Evolutionary conservation across 176 grass and related monocot species (phyloP).

Genomic region (Musa itinerans): DNA sequence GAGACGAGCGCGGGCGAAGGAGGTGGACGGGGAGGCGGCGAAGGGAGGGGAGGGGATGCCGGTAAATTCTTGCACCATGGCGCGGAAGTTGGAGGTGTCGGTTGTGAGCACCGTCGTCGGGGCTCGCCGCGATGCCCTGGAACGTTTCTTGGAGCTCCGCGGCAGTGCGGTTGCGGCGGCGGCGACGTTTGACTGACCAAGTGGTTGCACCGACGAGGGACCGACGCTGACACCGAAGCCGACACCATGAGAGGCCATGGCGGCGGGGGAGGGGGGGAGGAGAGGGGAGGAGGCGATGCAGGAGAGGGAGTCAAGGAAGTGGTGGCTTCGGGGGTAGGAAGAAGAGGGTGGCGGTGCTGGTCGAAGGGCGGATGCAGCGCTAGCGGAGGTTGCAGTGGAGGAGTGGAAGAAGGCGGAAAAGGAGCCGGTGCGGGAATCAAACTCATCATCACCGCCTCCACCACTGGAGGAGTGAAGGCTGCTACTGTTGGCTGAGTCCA

Average conservation of each 20-base stretch:
- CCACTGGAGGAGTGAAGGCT: background rate
- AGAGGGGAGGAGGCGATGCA: background rate
- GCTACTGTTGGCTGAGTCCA: constrained; percentile 1
- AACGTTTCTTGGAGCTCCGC: constrained; percentile 4
- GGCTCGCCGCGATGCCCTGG: constrained; percentile 5
- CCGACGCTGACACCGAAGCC: background rate
- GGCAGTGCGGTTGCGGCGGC: background rate
- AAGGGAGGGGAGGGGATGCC: constrained; percentile 13
- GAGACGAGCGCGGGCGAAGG: background rate
- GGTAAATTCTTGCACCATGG: constrained; percentile 19
- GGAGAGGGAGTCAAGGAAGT: background rate
- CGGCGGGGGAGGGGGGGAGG: background rate
- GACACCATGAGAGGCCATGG: background rate
- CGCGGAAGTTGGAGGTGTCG: constrained; percentile 15
- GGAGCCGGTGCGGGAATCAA: background rate
- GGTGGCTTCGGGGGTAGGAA: background rate
- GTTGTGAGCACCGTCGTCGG: constrained; percentile 17
- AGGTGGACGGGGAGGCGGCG: background rate
- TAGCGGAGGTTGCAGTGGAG: background rate
- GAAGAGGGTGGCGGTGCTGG: background rate
- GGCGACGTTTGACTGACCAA: background rate
- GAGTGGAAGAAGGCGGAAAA: background rate
- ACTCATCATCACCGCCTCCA: background rate
- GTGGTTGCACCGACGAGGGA: background rate
- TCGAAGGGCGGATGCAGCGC: background rate